Conservation (phyloP, 176 grass and related monocot genomes). For the Puccinellia tenuiflora region DNA sequence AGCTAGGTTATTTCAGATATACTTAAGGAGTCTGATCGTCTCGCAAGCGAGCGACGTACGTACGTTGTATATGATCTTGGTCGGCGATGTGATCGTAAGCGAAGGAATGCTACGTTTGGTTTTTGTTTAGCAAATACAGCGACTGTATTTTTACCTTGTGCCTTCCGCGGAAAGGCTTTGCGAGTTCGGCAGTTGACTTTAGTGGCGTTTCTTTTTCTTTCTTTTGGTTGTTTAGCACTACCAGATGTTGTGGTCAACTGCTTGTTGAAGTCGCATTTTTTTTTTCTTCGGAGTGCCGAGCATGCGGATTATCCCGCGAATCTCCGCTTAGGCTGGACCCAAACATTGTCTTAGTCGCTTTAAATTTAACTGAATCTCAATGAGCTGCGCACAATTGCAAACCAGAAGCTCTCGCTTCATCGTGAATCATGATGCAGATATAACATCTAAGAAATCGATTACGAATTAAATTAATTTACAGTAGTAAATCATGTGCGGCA, state of each 20-base stretch:
- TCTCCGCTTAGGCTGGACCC: no score
- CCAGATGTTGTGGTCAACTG: background rate
- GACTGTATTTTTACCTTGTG: background rate
- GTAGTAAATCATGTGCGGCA: no score
- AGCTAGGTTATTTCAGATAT: background rate
- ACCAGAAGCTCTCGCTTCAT: no score
- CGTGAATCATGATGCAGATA: no score
- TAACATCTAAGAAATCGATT: no score
- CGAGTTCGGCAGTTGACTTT: slow-evolving; percentile 10
- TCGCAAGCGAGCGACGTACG: background rate
- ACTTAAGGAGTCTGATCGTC: no score
- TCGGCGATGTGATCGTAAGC: slow-evolving; percentile 18
- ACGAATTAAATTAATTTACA: no score
- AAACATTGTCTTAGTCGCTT: no score
- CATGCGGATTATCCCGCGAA: background rate
- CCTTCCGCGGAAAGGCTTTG: background rate
- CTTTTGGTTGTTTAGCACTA: slow-evolving; percentile 3
- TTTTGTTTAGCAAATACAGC: background rate
- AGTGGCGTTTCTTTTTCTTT: background rate
- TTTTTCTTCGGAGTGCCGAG: background rate
- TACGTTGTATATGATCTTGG: background rate
- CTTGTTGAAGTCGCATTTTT: background rate
- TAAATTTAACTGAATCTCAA: no score
- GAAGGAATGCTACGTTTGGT: background rate
- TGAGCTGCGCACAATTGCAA: no score